A percentile compares a stretch with the other conserved stretches of the same genome.
Conservation (phyloP, 2,329 filamentous ascomycete species). For the Pseudomassariella vexata region DNA sequence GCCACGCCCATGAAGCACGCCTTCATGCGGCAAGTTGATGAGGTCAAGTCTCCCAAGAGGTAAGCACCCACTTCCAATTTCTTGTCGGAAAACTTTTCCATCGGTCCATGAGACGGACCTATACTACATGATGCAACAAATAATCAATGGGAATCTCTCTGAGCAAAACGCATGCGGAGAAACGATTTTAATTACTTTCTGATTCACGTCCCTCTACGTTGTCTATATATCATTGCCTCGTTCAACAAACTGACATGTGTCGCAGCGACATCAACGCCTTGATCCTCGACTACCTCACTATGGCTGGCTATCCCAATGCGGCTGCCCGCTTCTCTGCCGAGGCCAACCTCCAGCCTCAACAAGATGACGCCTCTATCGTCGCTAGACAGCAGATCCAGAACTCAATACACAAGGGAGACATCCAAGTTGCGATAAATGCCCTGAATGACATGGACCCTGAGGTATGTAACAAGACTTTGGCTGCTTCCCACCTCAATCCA, state of each 20-base stretch:
- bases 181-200: constrained; percentile 48
- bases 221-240: constrained; percentile 7
- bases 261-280: constrained; percentile 87
- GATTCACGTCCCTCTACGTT: constrained; percentile 12
- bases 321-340: constrained; percentile 92
- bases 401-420: constrained; percentile 78
- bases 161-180: constrained; percentile 89
- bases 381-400: constrained; percentile 78
- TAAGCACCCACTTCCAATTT: too few relatives aligned
- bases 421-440: constrained; percentile 76
- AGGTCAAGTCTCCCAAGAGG: constrained; percentile 85
- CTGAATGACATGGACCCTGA: constrained; percentile 88
- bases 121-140: constrained; percentile 70
- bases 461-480: constrained; percentile 52
- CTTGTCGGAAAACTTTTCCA: too few relatives aligned
- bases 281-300: constrained; percentile 94
- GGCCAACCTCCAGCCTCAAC: constrained; percentile 75
- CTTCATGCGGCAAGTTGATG: constrained; percentile 78
- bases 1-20: constrained; percentile 64
- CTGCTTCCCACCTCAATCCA: constrained; percentile 3
- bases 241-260: constrained; percentile 1
- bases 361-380: constrained; percentile 67
- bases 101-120: too few relatives aligned
- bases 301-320: constrained; percentile 88
- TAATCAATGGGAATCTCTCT: constrained; percentile 99